Base-by-base conservation (phyloP, 2,329 filamentous ascomycete species). In the Atkinsonella texensis region DNA sequence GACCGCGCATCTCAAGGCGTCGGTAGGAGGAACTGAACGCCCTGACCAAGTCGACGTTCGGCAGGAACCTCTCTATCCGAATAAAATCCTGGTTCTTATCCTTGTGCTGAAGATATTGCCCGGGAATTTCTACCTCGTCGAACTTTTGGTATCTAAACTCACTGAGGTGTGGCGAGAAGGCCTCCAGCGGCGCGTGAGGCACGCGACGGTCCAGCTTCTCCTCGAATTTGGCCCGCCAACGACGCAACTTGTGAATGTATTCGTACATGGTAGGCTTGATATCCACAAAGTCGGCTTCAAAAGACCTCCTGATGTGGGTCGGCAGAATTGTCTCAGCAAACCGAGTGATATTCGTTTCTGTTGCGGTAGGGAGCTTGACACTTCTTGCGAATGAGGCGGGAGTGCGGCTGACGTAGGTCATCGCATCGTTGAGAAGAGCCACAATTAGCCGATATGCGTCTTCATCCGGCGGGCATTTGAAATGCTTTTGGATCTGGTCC, bases 81-180 rank as follows among this genome's bases (percentile, higher is more conserved):
- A 98, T 85, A 65, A 99, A 98, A 66, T 98, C 93, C 61, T 95
- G 89, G 67, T 98, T 98, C 79, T 97, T 98, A 62, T 99, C 94
- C 68, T 93, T 94, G 71, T 96, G 93, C 64, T 95, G 84, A 56
- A 96, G 73, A 67, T 99, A 99, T 65, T 99, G 93, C 0, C 93
- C 93, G 3, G 94, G 94, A 38, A 99, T 83, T 68, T 99, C 93
- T 12, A 99, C 91, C 61, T 98, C 94, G 63, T 99, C 93, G 59
- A 98, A 96, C 67, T 96, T 97, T 66, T 93, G 84, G 74, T 95
- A 98, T 40, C 89, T 80, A 75, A 98, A 98, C 64, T 97, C 93
- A 69, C 89, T 95, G 43, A 99, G 79, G 62, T 95, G 87, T 46
- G 89, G 87, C 45, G 89, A 95, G 65, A 87, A 95, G 31, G 77